Evolutionary conservation across 306 rosid genomes (phyloP).

Genomic region (Malus sylvestris): DNA sequence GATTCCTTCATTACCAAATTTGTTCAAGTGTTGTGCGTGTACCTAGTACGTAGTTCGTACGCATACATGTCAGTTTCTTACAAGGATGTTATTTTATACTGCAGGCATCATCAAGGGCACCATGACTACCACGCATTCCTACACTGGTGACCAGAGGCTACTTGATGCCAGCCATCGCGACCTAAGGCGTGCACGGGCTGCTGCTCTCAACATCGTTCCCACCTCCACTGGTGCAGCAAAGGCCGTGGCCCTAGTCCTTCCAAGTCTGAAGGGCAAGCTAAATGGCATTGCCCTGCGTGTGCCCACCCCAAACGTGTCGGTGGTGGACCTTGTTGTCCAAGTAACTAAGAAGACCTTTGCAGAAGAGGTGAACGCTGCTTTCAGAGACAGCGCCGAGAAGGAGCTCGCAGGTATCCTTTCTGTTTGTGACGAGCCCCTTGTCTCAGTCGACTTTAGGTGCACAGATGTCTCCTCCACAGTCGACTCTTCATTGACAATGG

Average conservation of each 20-base stretch:
- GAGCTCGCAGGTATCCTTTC: conserved; percentile 74
- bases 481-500: conserved; percentile 94
- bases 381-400: conserved; percentile 77
- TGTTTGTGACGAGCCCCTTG: conserved; percentile 95
- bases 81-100: too few species aligned
- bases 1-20: too few species aligned
- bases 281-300: conserved; percentile 94
- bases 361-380: conserved; percentile 89
- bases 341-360: conserved; percentile 92
- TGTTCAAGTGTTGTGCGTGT: not conserved
- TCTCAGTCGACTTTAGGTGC: conserved; percentile 91
- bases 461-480: conserved; percentile 89
- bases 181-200: conserved; percentile 89
- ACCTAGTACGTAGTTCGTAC: not conserved
- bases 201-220: conserved; percentile 93
- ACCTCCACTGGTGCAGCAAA: conserved; percentile 99
- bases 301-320: conserved; percentile 95
- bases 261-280: conserved; percentile 83
- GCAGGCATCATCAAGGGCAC: conserved; percentile 78
- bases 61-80: too few species aligned
- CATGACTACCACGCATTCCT: conserved; percentile 96
- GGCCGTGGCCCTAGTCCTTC: conserved; percentile 94
- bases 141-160: conserved; percentile 98
- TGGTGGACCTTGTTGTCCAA: conserved; percentile 91
- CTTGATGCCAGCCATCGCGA: conserved; percentile 99